Percentiles rank a stretch among this genome's conserved stretches.
phyloP scores from a whole-genome alignment of 139 green algal genomes.

The Haematococcus lacustris region DNA sequence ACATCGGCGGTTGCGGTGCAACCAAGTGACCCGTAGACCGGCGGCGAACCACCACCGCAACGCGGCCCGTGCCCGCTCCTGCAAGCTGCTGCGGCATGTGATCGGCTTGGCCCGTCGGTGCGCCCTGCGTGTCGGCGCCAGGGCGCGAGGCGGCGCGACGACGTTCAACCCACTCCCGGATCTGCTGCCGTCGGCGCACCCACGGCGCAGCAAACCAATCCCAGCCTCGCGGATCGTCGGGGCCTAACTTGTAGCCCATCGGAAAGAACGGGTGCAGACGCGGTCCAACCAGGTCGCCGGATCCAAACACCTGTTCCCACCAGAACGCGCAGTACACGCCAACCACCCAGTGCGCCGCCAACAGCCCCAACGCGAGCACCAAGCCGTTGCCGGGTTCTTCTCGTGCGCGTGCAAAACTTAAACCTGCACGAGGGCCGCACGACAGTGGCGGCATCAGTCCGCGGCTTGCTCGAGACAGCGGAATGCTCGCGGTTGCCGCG shows the following conservation, averaged over 20 bases:
- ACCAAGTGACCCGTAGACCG: no score
- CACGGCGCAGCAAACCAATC: slow-evolving; percentile 22
- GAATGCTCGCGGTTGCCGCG: background rate
- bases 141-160: no score
- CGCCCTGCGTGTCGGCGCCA: background rate
- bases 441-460: background rate
- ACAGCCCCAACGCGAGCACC: slow-evolving; percentile 27
- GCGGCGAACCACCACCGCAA: background rate
- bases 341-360: slow-evolving; percentile 18
- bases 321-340: slow-evolving; percentile 12
- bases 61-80: background rate
- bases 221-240: slow-evolving; percentile 25
- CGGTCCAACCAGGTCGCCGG: slow-evolving; percentile 1
- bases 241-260: slow-evolving; percentile 16
- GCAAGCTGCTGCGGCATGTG: background rate
- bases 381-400: slow-evolving; percentile 27
- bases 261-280: slow-evolving; percentile 28
- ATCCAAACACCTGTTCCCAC: slow-evolving; percentile 6
- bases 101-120: no score
- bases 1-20: no score
- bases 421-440: background rate
- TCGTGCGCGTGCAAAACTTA: background rate
- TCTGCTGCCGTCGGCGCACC: background rate
- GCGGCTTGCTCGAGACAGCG: background rate
- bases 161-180: no score